Evolutionary conservation across 129 eudicot genomes (phyloP).

Genomic region (sunflower (Helianthus annuus)): DNA sequence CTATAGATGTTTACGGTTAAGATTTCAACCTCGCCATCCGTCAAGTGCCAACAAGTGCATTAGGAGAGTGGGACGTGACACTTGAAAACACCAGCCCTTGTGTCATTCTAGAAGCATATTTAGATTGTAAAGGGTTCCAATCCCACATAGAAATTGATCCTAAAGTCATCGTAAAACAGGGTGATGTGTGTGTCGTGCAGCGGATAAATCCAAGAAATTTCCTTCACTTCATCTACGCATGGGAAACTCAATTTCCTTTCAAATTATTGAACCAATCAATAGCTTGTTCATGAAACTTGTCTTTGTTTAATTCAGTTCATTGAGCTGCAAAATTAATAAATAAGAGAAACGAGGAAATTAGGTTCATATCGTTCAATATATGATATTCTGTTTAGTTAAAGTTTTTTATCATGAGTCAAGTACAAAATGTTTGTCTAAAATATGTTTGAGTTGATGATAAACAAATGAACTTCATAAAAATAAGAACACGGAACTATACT

Average conservation of each 20-base stretch:
- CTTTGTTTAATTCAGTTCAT: neutral
- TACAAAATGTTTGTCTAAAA: too few species aligned
- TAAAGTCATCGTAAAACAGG: conserved; percentile 20
- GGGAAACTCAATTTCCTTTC: conserved; percentile 19
- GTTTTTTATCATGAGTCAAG: neutral
- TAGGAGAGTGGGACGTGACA: conserved; percentile 12
- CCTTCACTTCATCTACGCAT: conserved; percentile 8
- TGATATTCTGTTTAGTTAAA: neutral
- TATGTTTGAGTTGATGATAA: too few species aligned
- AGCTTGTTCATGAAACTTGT: neutral
- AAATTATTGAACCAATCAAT: neutral
- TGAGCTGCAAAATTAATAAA: too few species aligned
- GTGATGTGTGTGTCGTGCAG: conserved; percentile 15
- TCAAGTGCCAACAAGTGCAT: neutral
- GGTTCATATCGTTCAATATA: neutral
- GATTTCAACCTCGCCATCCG: neutral
- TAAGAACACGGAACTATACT: too few species aligned
- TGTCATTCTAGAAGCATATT: conserved; percentile 8
- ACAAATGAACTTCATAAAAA: too few species aligned
- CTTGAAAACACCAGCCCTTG: conserved; percentile 23
- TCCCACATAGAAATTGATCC: neutral
- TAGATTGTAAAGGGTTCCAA: conserved; percentile 28
- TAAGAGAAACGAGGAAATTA: neutral
- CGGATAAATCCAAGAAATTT: neutral
- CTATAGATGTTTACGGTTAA: neutral